Evolutionary conservation across 495 filamentous ascomycete species (phyloP).

Genomic region (Tuber brumale): DNA sequence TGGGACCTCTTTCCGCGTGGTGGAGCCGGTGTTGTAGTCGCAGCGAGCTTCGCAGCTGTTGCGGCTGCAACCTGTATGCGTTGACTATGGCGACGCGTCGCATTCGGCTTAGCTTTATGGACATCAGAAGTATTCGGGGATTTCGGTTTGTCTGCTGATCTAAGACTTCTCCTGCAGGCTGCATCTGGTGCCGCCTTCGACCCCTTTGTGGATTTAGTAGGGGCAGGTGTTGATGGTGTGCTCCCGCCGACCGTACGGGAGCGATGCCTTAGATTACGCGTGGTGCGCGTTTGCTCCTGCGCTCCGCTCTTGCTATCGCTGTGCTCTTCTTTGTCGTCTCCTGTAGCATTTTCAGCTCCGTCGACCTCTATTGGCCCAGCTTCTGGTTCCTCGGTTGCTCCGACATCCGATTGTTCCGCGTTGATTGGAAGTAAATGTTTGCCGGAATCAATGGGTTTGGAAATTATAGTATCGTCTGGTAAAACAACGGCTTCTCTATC

Average conservation of each 20-base stretch:
- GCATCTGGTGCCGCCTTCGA: neutral
- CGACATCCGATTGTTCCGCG: slow-evolving; percentile 12
- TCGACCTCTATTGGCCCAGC: slow-evolving; percentile 22
- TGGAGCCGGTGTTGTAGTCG: slow-evolving; percentile 22
- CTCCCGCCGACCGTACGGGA: slow-evolving; percentile 7
- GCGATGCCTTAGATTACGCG: slow-evolving; percentile 36
- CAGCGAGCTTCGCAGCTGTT: slow-evolving; percentile 12
- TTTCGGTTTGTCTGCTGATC: neutral
- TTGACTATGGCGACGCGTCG: slow-evolving; percentile 37
- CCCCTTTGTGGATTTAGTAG: neutral
- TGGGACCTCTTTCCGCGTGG: slow-evolving; percentile 37
- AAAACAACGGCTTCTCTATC: slow-evolving; percentile 19
- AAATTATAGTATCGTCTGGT: neutral
- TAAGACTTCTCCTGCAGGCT: neutral
- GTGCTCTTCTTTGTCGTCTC: slow-evolving; percentile 17
- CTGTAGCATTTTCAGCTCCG: slow-evolving; percentile 16
- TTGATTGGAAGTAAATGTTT: slow-evolving; percentile 1
- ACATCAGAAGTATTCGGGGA: neutral
- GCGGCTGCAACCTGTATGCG: slow-evolving; percentile 31
- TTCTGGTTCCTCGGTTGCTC: slow-evolving; percentile 13
- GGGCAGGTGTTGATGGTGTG: neutral
- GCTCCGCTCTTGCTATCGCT: slow-evolving; percentile 23
- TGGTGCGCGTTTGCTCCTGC: slow-evolving; percentile 32
- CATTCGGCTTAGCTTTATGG: neutral
- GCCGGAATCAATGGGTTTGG: neutral